Conservation (phyloP, 805 yeast genomes). For the Yarrowia phangngaensis region DNA sequence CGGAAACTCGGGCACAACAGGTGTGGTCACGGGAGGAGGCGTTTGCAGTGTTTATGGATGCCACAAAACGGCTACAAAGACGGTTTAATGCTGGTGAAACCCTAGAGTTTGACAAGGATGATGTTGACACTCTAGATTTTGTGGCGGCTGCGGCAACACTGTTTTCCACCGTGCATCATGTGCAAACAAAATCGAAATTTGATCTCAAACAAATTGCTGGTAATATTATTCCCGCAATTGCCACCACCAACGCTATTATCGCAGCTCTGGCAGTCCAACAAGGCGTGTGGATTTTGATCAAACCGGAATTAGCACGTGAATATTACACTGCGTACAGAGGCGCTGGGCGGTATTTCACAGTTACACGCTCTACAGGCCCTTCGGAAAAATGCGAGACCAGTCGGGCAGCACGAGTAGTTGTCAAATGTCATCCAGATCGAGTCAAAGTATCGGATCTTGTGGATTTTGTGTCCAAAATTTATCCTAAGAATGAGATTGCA, state of each 20-base stretch:
- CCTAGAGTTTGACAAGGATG: conserved; percentile 82
- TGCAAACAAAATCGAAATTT: conserved; percentile 70
- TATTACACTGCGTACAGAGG: conserved; percentile 1
- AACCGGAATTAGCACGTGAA: conserved; percentile 37
- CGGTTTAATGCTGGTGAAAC: conserved; percentile 44
- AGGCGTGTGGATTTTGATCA: conserved; percentile 48
- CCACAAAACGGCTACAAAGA: conserved; percentile 49
- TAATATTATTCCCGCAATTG: conserved; percentile 96
- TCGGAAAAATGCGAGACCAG: conserved; percentile 64
- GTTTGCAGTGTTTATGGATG: conserved; percentile 52
- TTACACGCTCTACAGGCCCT: conserved; percentile 41
- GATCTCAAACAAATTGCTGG: conserved; percentile 93
- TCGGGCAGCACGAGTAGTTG: conserved; percentile 44
- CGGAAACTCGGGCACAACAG: conserved; percentile 35
- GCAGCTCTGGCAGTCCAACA: conserved; percentile 82
- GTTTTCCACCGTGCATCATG: conserved; percentile 65
- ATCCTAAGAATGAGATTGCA: conserved; percentile 50
- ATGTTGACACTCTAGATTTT: conserved; percentile 81
- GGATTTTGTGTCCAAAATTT: conserved; percentile 45
- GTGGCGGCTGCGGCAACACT: conserved; percentile 83
- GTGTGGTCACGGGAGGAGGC: conserved; percentile 65
- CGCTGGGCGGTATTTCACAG: conserved; percentile 39
- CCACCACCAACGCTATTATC: conserved; percentile 93
- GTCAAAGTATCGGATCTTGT: conserved; percentile 43
- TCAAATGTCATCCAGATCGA: conserved; percentile 33